phyloP scores from a whole-genome alignment of 352 stramenopile species.

The Pythium guiyangense region DNA sequence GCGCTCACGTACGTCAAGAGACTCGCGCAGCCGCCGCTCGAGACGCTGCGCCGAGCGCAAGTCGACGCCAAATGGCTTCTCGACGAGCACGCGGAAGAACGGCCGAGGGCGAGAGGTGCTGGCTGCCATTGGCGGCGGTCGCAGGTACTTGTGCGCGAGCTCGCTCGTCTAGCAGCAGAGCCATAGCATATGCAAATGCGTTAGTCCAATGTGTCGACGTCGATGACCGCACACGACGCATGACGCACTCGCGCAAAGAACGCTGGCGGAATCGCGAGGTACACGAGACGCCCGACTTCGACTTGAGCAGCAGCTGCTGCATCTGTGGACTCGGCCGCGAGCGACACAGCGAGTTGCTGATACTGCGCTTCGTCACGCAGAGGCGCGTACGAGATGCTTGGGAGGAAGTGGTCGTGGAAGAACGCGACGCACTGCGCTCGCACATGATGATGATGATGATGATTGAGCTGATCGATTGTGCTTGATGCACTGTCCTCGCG shows the following conservation, averaged over 20 bases:
- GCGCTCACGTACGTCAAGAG: slow-evolving; percentile 26
- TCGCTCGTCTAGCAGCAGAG: slow-evolving; percentile 19
- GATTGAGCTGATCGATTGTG: too few species aligned
- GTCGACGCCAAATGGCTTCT: slow-evolving; percentile 79
- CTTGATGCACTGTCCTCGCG: not conserved
- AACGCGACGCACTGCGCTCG: slow-evolving; percentile 24
- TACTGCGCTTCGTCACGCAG: slow-evolving; percentile 35
- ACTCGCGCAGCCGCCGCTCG: slow-evolving; percentile 25
- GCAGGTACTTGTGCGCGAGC: slow-evolving; percentile 28
- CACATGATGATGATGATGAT: not conserved
- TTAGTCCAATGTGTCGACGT: not conserved
- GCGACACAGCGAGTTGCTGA: slow-evolving; percentile 10
- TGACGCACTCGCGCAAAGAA: slow-evolving; percentile 52
- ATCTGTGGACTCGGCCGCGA: slow-evolving; percentile 9
- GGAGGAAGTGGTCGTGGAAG: slow-evolving; percentile 27
- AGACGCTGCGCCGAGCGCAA: slow-evolving; percentile 39
- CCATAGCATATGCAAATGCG: not conserved
- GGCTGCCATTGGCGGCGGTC: slow-evolving; percentile 4
- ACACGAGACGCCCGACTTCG: slow-evolving; percentile 54
- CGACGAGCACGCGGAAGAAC: slow-evolving; percentile 70
- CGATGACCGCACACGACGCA: too few species aligned
- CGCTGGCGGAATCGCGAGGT: slow-evolving; percentile 70
- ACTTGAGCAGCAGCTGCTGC: not conserved
- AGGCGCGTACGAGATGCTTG: slow-evolving; percentile 38
- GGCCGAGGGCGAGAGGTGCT: not conserved